phyloP scores from a whole-genome alignment of 148 eudicot species.

The Rhododendron griersonianum region DNA sequence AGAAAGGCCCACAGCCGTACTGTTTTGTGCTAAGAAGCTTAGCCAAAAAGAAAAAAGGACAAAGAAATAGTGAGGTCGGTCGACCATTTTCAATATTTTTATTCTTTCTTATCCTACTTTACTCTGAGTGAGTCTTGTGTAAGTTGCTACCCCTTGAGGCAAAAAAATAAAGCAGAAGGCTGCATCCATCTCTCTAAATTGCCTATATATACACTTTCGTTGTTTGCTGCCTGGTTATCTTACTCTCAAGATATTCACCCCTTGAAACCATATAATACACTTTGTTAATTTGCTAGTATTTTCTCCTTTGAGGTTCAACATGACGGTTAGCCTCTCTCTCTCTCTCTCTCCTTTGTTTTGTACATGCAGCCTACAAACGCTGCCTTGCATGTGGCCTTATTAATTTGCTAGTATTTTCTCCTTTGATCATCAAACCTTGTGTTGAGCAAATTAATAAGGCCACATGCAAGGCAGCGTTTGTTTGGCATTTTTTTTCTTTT shows the following conservation, averaged over 20 bases:
- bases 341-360: background rate
- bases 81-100: background rate
- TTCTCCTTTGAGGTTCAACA: background rate
- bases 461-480: background rate
- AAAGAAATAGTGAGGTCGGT: background rate
- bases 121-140: too few species aligned
- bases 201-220: background rate
- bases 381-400: too few species aligned
- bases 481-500: background rate
- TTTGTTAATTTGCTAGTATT: background rate
- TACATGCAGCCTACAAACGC: background rate
- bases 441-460: background rate
- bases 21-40: background rate
- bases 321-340: constrained; percentile 10
- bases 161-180: background rate
- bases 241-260: background rate
- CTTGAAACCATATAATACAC: background rate
- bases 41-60: too few species aligned
- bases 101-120: constrained; percentile 9
- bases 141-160: background rate
- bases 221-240: background rate
- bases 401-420: too few species aligned
- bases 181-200: background rate
- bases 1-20: background rate
- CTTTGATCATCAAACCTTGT: background rate